Percentiles rank a stretch among this genome's conserved stretches.
phyloP scores from a whole-genome alignment of 108 stramenopile species.

The Conticribra weissflogii region DNA sequence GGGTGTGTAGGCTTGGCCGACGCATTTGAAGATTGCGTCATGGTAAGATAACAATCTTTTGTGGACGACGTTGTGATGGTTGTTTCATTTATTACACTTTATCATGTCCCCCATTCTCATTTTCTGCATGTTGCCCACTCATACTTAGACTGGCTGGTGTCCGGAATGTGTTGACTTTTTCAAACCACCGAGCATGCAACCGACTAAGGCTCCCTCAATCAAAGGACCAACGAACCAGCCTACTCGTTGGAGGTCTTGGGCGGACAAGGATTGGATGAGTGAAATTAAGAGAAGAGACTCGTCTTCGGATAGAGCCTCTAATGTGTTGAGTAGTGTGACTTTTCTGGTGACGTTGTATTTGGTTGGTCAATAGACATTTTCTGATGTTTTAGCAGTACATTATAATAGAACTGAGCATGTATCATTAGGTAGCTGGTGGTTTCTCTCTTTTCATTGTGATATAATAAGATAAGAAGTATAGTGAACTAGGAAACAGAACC shows the following conservation, averaged over 20 bases:
- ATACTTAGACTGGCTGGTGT: constrained; percentile 34
- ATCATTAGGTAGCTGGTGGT: too few relatives aligned
- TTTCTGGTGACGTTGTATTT: neutral
- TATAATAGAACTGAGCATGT: too few relatives aligned
- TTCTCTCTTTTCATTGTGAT: too few relatives aligned
- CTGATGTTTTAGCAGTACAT: neutral
- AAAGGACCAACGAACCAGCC: constrained; percentile 18
- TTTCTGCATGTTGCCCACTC: neutral
- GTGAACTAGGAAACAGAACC: too few relatives aligned
- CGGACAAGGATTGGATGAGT: constrained; percentile 39
- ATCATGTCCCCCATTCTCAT: too few relatives aligned
- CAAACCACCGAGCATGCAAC: constrained; percentile 8
- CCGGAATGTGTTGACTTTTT: constrained; percentile 45
- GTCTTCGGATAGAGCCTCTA: constrained; percentile 1
- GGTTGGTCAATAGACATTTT: neutral
- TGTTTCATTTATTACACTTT: neutral
- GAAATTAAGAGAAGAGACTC: constrained; percentile 41
- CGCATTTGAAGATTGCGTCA: constrained; percentile 31
- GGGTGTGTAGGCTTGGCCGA: constrained; percentile 40
- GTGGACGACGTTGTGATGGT: neutral
- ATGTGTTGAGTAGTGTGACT: constrained; percentile 6
- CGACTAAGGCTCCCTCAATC: constrained; percentile 24
- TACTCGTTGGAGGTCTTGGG: constrained; percentile 7
- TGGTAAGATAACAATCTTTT: constrained; percentile 2
- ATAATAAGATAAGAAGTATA: too few relatives aligned